Evolutionary conservation across 257 asterid species (phyloP).

Genomic region (Ocimum tenuiflorum): DNA sequence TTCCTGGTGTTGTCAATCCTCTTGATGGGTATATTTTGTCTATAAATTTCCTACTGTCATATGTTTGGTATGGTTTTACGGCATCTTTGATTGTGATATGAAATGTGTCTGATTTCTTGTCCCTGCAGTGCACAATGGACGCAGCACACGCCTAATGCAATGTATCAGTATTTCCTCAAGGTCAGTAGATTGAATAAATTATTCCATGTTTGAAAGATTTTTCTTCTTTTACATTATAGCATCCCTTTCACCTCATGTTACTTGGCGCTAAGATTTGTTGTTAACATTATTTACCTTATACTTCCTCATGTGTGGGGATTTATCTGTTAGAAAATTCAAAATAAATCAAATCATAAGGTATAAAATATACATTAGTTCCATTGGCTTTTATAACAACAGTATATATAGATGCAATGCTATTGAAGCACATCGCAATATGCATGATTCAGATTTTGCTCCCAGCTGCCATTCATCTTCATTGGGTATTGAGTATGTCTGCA

Average conservation of each 20-base stretch:
- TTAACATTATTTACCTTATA: neutral
- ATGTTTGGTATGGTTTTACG: conserved; percentile 1
- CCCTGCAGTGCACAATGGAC: conserved; percentile 69
- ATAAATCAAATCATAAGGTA: neutral
- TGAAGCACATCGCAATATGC: neutral
- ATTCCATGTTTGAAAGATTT: neutral
- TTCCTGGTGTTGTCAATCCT: conserved; percentile 93
- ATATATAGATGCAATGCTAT: neutral
- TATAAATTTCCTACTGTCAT: conserved; percentile 7
- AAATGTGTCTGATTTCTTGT: conserved; percentile 17
- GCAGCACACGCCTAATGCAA: conserved; percentile 71
- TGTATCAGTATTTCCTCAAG: conserved; percentile 95
- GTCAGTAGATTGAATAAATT: conserved; percentile 29
- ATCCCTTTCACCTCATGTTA: neutral
- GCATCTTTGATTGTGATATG: neutral
- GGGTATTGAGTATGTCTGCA: neutral
- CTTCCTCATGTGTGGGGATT: neutral
- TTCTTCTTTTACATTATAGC: neutral
- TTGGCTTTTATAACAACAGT: neutral
- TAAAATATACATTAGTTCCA: neutral
- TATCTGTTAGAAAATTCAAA: neutral
- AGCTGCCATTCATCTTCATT: neutral
- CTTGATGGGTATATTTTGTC: conserved; percentile 79
- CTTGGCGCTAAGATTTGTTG: neutral
- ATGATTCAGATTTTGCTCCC: neutral